Evolutionary conservation across 2,329 filamentous ascomycete genomes (phyloP), one percentile per base, ranked within the genome.

Genomic region (Aspergillus sp.): DNA sequence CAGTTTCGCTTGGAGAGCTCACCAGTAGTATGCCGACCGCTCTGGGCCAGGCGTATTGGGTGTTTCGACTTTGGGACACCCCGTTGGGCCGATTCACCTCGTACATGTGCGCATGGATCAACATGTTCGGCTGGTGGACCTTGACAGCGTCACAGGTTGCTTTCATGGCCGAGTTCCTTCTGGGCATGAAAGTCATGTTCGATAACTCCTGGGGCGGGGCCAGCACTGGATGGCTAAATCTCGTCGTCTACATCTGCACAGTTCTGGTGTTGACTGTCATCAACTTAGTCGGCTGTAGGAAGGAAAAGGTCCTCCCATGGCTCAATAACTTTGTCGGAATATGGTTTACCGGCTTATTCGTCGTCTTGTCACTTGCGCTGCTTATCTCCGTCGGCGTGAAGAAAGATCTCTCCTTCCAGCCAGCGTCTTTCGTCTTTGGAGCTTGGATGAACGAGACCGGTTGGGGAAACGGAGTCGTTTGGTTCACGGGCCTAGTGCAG

Each of bases 1-100:
- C 86, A 41, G 83, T 84, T 19, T 88, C 86, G 13, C 77, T 90
- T 51, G 87, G 86, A 13, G 87, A 90, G 72, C 89, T 90, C 58
- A 88, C 86, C 70, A 85, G 82, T 63, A 81, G 79, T 63, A 86
- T 86, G 84, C 85, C 85, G 3, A 86, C 84, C 0, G 84, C 84
- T 0, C 73, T 86, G 2, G 85, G 85, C 0, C 85, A 87, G 71
- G 84, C 84, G 0, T 86, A 84, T 69, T 87, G 84, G 83, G 78
- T 83, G 1, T 77, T 79, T 61, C 74, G 77, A 8, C 71, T 83
- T 54, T 72, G 79, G 76, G 51, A 71, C 59, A 66, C 67, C 13
- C 71, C 70, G 0, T 48, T 66, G 0, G 84, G 83, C 1, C 78
- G 84, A 1, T 83, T 85, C 61, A 66, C 72, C 3, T 84, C 82